Evolutionary conservation across 2,329 filamentous ascomycete species (phyloP).

Genomic region (Diplodia intermedia): DNA sequence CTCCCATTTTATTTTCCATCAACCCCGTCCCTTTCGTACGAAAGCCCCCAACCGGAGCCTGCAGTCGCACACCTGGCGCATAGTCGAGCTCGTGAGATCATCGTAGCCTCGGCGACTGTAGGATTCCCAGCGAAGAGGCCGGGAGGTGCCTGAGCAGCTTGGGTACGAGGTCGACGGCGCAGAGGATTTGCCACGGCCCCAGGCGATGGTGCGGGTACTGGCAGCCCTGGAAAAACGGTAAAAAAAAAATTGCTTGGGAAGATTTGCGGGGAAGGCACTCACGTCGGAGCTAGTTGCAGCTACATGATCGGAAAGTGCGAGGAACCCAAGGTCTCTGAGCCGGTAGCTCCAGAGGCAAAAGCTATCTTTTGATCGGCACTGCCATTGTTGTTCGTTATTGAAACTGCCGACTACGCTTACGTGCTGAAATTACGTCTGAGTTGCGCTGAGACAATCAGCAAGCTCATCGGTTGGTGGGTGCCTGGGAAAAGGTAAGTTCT

Average conservation of each 20-base stretch:
- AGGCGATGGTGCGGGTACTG: not conserved
- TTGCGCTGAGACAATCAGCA: no score
- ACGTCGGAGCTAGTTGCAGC: not conserved
- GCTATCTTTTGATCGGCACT: no score
- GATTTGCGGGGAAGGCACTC: not conserved
- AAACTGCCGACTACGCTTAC: no score
- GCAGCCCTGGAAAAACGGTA: not conserved
- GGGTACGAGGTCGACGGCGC: not conserved
- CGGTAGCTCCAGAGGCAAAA: no score
- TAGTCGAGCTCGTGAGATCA: not conserved
- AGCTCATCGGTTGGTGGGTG: no score
- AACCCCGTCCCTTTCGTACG: not conserved
- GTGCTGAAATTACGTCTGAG: no score
- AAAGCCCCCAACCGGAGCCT: not conserved
- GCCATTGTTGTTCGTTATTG: no score
- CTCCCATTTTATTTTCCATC: not conserved
- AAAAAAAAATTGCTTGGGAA: no score
- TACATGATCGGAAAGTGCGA: conserved; percentile 4
- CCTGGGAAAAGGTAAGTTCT: no score
- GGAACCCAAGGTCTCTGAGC: not conserved
- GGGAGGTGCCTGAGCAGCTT: not conserved
- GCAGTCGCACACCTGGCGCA: not conserved
- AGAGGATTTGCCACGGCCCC: not conserved
- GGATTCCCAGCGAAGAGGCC: not conserved
- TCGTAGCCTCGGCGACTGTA: not conserved